Percentiles rank a stretch among this genome's conserved stretches.
phyloP scores from a whole-genome alignment of 495 filamentous ascomycete species.

The Xylaria sp. region DNA sequence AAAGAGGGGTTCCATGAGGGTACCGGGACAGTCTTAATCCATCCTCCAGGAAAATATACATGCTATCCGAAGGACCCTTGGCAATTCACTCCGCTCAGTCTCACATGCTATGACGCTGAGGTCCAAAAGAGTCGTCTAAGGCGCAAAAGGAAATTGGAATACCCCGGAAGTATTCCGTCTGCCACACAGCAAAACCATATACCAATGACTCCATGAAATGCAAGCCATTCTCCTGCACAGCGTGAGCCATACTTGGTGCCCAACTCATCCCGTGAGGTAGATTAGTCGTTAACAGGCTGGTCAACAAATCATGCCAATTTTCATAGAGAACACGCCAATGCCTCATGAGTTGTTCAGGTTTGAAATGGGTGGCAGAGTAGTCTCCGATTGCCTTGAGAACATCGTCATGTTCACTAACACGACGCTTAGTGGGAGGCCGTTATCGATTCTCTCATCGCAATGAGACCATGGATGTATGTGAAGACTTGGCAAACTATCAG shows the following conservation, averaged over 20 bases:
- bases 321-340: not conserved
- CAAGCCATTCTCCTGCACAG: not conserved
- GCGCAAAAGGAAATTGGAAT: not conserved
- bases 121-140: not conserved
- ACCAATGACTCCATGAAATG: no score
- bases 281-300: not conserved
- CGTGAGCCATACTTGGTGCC: not conserved
- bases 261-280: not conserved
- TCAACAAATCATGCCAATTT: not conserved
- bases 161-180: not conserved
- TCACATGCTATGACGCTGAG: not conserved
- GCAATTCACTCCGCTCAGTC: not conserved
- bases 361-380: not conserved
- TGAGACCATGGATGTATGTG: conserved; percentile 51
- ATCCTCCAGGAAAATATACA: not conserved
- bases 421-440: conserved; percentile 44
- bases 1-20: not conserved
- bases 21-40: conserved; percentile 4
- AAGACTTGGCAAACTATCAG: conserved; percentile 47
- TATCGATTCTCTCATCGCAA: conserved; percentile 51
- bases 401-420: not conserved
- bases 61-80: conserved; percentile 1
- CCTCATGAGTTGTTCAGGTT: not conserved
- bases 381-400: not conserved
- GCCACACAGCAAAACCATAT: not conserved